These are phyloP conservation scores for Talaromyces sp. DNA, from an alignment of 2,329 filamentous ascomycete species.

Conservation along the genomic window DNA sequence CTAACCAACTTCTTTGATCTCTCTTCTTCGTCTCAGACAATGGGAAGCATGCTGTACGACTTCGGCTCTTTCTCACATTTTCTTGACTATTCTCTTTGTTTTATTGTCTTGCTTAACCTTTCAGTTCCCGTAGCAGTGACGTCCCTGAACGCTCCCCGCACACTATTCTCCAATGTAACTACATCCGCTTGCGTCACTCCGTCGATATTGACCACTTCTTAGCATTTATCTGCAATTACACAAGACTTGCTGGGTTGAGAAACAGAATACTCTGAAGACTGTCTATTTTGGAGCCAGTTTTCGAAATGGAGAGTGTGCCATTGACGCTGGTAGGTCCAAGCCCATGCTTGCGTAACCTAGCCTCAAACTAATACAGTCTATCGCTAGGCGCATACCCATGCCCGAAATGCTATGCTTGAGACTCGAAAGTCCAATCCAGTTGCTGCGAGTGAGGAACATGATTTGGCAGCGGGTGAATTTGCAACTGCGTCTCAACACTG, in stretches of 20 bases:
- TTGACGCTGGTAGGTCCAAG: slow-evolving; percentile 54
- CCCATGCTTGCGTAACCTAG: slow-evolving; percentile 7
- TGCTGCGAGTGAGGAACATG: slow-evolving; percentile 80
- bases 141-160: neutral
- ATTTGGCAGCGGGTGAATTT: slow-evolving; percentile 82
- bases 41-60: neutral
- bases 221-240: neutral
- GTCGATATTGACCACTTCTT: neutral
- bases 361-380: slow-evolving; percentile 34
- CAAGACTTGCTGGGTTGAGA: neutral
- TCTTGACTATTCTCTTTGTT: too few relatives aligned
- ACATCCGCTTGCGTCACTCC: neutral
- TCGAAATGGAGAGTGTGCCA: slow-evolving; percentile 62
- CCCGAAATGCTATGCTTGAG: slow-evolving; percentile 73
- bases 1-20: neutral
- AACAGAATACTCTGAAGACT: neutral
- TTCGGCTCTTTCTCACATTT: neutral
- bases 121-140: neutral
- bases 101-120: neutral
- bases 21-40: neutral
- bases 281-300: neutral
- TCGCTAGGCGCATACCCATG: slow-evolving; percentile 90
- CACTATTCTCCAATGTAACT: neutral
- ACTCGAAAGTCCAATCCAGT: slow-evolving; percentile 64
- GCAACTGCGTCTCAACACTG: slow-evolving; percentile 73